These are phyloP conservation scores for Davidsoniella neocaledoniae DNA, from an alignment of 2,329 filamentous ascomycete genomes.

Conservation along the genomic window DNA sequence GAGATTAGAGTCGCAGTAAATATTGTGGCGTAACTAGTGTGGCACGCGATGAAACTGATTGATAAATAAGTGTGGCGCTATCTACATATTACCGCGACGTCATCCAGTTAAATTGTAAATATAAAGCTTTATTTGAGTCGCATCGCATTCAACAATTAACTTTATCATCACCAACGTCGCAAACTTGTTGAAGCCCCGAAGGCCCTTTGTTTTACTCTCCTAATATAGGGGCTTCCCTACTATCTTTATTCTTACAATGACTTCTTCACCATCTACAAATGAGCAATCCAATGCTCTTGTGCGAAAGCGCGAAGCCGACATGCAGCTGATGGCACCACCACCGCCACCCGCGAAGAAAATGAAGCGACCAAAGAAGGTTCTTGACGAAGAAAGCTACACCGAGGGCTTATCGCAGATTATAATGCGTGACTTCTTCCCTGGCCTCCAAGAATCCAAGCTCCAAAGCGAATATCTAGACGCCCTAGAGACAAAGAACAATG, in stretches of 20 bases:
- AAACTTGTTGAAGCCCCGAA: no score
- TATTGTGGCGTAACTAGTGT: background rate
- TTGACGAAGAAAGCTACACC: constrained; percentile 90
- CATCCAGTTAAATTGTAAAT: no score
- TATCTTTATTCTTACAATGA: no score
- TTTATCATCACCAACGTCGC: background rate
- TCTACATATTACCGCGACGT: background rate
- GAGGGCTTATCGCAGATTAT: constrained; percentile 86
- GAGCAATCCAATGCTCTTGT: constrained; percentile 40
- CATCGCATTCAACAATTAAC: background rate
- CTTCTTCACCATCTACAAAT: background rate
- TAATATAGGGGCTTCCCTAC: no score
- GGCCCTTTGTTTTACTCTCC: no score
- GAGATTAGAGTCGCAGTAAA: no score
- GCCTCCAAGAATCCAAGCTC: constrained; percentile 66
- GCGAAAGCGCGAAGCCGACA: constrained; percentile 51
- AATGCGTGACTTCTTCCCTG: constrained; percentile 90
- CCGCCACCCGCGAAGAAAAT: constrained; percentile 75
- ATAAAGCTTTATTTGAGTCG: background rate
- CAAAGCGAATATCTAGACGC: constrained; percentile 90
- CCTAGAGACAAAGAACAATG: constrained; percentile 64
- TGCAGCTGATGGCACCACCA: constrained; percentile 63
- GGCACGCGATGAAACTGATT: background rate
- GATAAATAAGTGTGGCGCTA: background rate
- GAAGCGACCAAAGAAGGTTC: constrained; percentile 70